These are phyloP conservation scores for Microsporum audouinii DNA, from an alignment of 2,329 filamentous ascomycete species.

Conservation along the genomic window DNA sequence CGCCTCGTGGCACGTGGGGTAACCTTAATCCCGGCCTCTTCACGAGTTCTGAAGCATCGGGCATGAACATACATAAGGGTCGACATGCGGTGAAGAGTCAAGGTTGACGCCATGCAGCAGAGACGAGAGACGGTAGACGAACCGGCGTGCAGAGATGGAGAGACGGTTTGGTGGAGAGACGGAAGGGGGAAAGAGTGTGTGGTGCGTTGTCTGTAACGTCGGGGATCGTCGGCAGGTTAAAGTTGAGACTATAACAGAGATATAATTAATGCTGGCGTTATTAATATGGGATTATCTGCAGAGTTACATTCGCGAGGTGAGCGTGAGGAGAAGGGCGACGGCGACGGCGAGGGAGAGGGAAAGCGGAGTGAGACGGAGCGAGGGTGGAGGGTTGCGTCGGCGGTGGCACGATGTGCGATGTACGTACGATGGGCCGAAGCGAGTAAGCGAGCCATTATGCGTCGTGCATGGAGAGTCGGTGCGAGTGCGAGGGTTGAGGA, in stretches of 20 bases:
- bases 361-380: not conserved
- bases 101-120: too few relatives aligned
- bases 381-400: not conserved
- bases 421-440: not conserved
- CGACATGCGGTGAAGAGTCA: too few relatives aligned
- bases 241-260: not conserved
- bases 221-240: not conserved
- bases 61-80: too few relatives aligned
- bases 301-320: not conserved
- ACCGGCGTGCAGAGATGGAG: too few relatives aligned
- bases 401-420: conserved; percentile 1
- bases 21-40: not conserved
- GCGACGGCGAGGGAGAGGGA: not conserved
- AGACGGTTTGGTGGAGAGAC: too few relatives aligned
- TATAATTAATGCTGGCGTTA: not conserved
- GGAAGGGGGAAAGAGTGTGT: too few relatives aligned
- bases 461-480: conserved; percentile 1
- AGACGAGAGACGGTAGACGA: too few relatives aligned
- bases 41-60: not conserved
- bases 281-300: conserved; percentile 1
- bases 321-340: not conserved
- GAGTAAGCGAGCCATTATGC: not conserved
- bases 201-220: not conserved
- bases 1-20: conserved; percentile 5
- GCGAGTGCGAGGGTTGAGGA: not conserved